phyloP scores from a whole-genome alignment of 2,329 filamentous ascomycete genomes.

The Aspergillus novofumigatus region DNA sequence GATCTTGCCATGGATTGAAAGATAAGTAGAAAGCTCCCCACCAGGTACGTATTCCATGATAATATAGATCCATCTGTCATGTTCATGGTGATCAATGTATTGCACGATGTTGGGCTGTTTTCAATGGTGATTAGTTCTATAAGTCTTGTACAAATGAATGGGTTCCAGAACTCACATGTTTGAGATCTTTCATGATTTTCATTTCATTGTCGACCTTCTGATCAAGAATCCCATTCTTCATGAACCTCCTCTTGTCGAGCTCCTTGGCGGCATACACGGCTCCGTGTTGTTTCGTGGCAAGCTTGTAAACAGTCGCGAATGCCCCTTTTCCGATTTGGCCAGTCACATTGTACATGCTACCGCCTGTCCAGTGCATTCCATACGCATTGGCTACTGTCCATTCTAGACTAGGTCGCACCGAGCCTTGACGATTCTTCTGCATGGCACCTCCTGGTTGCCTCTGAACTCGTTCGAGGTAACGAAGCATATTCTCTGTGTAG shows the following conservation, averaged over 20 bases:
- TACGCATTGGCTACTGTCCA: constrained; percentile 42
- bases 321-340: constrained; percentile 84
- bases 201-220: constrained; percentile 96
- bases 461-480: constrained; percentile 54
- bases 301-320: constrained; percentile 88
- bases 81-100: constrained; percentile 84
- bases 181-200: constrained; percentile 83
- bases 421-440: constrained; percentile 21
- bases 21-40: constrained; percentile 75
- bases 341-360: constrained; percentile 76
- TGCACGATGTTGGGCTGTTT: constrained; percentile 77
- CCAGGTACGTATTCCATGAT: constrained; percentile 90
- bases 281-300: constrained; percentile 81
- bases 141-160: background rate
- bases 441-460: constrained; percentile 18
- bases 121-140: constrained; percentile 7
- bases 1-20: constrained; percentile 60
- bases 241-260: constrained; percentile 85
- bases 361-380: constrained; percentile 77
- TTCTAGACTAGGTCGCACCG: constrained; percentile 26
- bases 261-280: constrained; percentile 87
- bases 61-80: constrained; percentile 78
- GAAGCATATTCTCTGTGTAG: constrained; percentile 65
- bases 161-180: constrained; percentile 60
- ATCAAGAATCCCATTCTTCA: constrained; percentile 86